A percentile compares a stretch with the other conserved stretches of the same genome.
Conservation (phyloP, 2,329 filamentous ascomycete genomes). For the Fusarium sp. region DNA sequence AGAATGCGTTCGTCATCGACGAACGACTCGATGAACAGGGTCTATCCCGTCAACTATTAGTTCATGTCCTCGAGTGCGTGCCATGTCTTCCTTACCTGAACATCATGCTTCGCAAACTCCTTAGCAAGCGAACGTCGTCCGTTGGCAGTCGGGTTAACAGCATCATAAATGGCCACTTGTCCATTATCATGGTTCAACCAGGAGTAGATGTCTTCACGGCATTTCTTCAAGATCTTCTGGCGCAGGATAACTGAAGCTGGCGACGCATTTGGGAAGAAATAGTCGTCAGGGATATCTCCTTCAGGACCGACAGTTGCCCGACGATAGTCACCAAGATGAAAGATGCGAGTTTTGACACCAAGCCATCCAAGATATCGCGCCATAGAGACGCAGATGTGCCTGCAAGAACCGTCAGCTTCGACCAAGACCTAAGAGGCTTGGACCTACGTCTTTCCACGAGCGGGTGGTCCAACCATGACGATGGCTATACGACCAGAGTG, state of each 20-base stretch:
- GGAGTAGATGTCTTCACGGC: constrained; percentile 93
- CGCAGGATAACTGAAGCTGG: constrained; percentile 90
- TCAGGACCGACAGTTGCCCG: constrained; percentile 86
- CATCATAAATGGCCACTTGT: constrained; percentile 98
- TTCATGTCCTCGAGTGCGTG: background rate
- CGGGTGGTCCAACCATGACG: constrained; percentile 93
- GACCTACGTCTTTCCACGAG: constrained; percentile 88
- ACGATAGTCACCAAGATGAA: constrained; percentile 96
- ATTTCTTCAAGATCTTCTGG: constrained; percentile 97
- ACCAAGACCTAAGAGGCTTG: background rate
- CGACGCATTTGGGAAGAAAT: constrained; percentile 95
- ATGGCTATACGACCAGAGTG: constrained; percentile 98
- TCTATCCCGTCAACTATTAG: constrained; percentile 58
- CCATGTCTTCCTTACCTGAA: constrained; percentile 66
- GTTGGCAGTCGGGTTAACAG: constrained; percentile 87
- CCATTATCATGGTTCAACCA: constrained; percentile 98
- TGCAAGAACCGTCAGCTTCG: constrained; percentile 47
- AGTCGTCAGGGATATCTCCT: constrained; percentile 90
- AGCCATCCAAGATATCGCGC: constrained; percentile 96
- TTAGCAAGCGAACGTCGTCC: constrained; percentile 86
- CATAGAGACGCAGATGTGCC: constrained; percentile 93
- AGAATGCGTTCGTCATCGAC: constrained; percentile 94
- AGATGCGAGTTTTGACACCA: constrained; percentile 96
- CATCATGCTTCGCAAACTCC: constrained; percentile 97
- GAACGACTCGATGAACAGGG: constrained; percentile 94